Conservation (phyloP, 768 basidiomycete species). For the Dioszegia aurantiaca region DNA sequence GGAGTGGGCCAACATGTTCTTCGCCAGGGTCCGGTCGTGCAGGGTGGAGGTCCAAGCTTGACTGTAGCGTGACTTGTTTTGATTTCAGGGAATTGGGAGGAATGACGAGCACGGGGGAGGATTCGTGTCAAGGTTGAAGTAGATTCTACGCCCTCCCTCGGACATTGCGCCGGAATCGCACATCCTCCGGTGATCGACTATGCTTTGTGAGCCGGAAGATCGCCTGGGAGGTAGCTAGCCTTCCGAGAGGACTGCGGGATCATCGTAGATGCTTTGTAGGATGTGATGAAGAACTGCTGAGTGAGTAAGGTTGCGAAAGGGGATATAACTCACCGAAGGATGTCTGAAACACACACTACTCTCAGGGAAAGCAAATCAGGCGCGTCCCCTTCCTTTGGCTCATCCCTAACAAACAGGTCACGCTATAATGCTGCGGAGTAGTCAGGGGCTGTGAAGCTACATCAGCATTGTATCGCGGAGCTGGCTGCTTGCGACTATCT, state of each 20-base stretch:
- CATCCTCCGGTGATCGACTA: too few relatives aligned
- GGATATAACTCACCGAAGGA: neutral
- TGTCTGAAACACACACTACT: neutral
- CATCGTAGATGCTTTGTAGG: too few relatives aligned
- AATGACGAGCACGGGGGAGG: neutral
- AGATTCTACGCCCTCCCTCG: conserved; percentile 1
- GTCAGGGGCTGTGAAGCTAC: too few relatives aligned
- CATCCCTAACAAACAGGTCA: too few relatives aligned
- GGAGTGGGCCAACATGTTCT: neutral
- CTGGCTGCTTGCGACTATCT: too few relatives aligned
- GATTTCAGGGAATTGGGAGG: conserved; percentile 7
- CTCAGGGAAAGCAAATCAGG: conserved; percentile 9
- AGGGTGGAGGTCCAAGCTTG: conserved; percentile 10
- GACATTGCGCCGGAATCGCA: neutral
- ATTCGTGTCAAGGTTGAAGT: conserved; percentile 5
- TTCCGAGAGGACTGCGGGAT: too few relatives aligned
- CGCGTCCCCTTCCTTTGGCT: conserved; percentile 6
- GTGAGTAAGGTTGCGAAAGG: neutral
- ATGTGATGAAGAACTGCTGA: neutral
- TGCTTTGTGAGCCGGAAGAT: neutral
- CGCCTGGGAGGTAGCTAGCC: neutral
- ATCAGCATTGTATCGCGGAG: too few relatives aligned
- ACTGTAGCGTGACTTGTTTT: neutral
- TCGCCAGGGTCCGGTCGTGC: conserved; percentile 1
- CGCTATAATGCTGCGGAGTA: too few relatives aligned